A percentile compares a stretch with the other conserved stretches of the same genome.
phyloP scores from a whole-genome alignment of 2,329 filamentous ascomycete genomes.

The Beauveria sp. region DNA sequence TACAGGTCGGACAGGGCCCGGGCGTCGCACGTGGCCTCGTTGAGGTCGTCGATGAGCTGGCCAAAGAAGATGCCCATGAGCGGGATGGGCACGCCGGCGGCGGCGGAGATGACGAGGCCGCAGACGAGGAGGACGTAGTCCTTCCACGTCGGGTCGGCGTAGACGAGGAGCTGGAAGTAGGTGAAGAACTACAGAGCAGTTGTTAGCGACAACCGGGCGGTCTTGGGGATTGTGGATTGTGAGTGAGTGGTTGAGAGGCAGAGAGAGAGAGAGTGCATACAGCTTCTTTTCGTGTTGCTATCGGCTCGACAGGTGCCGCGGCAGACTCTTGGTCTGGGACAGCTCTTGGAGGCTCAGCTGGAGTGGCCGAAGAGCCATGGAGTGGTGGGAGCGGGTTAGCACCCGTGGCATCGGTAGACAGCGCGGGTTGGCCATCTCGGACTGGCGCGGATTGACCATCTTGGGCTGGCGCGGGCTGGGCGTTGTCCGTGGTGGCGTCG shows the following conservation, averaged over 20 bases:
- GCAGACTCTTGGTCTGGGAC: background rate
- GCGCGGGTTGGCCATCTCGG: background rate
- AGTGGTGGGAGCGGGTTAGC: background rate
- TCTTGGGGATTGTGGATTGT: background rate
- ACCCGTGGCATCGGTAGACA: background rate
- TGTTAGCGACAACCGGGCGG: background rate
- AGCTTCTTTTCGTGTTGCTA: background rate
- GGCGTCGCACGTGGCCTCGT: constrained; percentile 44
- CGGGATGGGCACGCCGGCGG: constrained; percentile 55
- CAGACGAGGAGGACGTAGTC: constrained; percentile 35
- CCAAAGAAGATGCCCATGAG: constrained; percentile 58
- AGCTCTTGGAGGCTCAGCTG: background rate
- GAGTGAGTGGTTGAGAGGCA: too few relatives aligned
- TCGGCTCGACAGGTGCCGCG: background rate
- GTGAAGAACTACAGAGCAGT: constrained; percentile 22
- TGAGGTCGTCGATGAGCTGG: constrained; percentile 54
- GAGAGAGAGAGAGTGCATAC: background rate
- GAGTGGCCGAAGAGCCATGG: constrained; percentile 9
- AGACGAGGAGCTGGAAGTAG: constrained; percentile 39
- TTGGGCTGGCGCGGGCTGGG: background rate
- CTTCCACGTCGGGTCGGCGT: constrained; percentile 35
- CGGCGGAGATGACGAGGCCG: constrained; percentile 40
- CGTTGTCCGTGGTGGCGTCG: background rate
- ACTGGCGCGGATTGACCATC: background rate
- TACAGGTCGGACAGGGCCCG: constrained; percentile 14